Percentiles rank a stretch among this genome's conserved stretches.
Conservation (phyloP, 2,329 filamentous ascomycete genomes). For the Mycocentrospora acerina region DNA sequence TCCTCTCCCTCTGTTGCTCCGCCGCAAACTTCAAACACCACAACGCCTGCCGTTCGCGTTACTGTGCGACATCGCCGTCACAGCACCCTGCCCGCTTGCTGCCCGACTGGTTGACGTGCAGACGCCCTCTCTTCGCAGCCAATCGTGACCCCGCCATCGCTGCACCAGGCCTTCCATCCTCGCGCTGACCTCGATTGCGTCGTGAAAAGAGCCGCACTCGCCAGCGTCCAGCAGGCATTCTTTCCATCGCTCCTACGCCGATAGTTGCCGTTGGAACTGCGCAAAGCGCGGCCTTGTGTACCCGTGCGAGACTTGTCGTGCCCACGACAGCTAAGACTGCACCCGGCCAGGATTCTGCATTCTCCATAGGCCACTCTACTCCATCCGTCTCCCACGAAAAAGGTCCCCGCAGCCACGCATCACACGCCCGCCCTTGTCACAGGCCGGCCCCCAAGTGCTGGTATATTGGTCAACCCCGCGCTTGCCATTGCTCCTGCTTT, state of each 20-base stretch:
- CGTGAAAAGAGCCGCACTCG: slow-evolving; percentile 33
- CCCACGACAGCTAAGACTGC: slow-evolving; percentile 13
- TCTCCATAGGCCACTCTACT: slow-evolving; percentile 16
- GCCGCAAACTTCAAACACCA: slow-evolving; percentile 5
- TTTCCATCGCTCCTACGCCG: slow-evolving; percentile 25
- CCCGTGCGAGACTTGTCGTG: slow-evolving; percentile 25
- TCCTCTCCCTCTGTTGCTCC: slow-evolving; percentile 16
- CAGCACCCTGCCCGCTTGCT: slow-evolving; percentile 22
- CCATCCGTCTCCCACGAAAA: slow-evolving; percentile 27
- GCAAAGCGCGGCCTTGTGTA: slow-evolving; percentile 21
- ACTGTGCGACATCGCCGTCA: slow-evolving; percentile 15
- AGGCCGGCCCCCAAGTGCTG: slow-evolving; percentile 33
- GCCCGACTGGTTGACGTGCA: slow-evolving; percentile 39
- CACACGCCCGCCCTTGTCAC: slow-evolving; percentile 30
- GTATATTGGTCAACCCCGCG: slow-evolving; percentile 42
- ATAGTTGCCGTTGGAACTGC: slow-evolving; percentile 15
- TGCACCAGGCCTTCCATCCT: slow-evolving; percentile 19
- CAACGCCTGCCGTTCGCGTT: slow-evolving; percentile 9
- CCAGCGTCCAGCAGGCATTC: slow-evolving; percentile 18
- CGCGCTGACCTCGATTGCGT: slow-evolving; percentile 23
- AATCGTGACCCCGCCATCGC: slow-evolving; percentile 28
- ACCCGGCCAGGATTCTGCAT: slow-evolving; percentile 18
- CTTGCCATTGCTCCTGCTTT: slow-evolving; percentile 28
- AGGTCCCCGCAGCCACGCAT: slow-evolving; percentile 35
- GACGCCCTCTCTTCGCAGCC: slow-evolving; percentile 20